Evolutionary conservation across 345 rosid species (phyloP).

Genomic region (Lepidium aucheri): DNA sequence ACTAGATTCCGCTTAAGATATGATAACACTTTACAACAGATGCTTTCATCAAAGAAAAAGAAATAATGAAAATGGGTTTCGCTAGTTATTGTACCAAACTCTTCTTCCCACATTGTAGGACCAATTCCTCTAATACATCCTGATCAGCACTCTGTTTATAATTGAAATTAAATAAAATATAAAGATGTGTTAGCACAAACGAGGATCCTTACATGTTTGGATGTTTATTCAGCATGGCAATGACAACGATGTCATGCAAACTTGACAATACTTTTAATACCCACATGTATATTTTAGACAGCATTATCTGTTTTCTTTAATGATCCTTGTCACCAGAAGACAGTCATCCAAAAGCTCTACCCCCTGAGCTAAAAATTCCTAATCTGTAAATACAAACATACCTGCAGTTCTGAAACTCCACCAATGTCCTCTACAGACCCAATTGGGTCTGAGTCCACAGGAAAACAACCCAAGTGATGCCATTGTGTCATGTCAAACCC

Average conservation of each 20-base stretch:
- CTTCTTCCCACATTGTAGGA: slow-evolving; percentile 24
- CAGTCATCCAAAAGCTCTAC: background rate
- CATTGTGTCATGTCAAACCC: slow-evolving; percentile 70
- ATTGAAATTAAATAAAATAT: background rate
- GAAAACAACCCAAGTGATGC: slow-evolving; percentile 68
- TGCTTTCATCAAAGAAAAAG: too few species aligned
- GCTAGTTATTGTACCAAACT: slow-evolving; percentile 30
- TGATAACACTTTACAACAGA: too few species aligned
- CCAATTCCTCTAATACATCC: slow-evolving; percentile 54
- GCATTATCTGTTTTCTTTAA: background rate
- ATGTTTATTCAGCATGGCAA: background rate
- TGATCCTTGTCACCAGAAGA: background rate
- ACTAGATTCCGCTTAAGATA: too few species aligned
- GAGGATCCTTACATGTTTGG: background rate
- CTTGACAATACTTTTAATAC: background rate
- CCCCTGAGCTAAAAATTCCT: background rate
- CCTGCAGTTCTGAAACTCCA: slow-evolving; percentile 66
- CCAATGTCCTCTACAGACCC: slow-evolving; percentile 35
- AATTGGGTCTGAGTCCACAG: slow-evolving; percentile 23
- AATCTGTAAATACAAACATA: slow-evolving; percentile 11
- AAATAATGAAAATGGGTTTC: background rate
- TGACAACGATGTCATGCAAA: background rate
- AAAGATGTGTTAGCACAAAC: background rate
- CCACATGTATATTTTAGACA: background rate
- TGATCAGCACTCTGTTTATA: slow-evolving; percentile 49